Evolutionary conservation across 2,329 filamentous ascomycete species (phyloP).

Genomic region (Didymella glomerata): DNA sequence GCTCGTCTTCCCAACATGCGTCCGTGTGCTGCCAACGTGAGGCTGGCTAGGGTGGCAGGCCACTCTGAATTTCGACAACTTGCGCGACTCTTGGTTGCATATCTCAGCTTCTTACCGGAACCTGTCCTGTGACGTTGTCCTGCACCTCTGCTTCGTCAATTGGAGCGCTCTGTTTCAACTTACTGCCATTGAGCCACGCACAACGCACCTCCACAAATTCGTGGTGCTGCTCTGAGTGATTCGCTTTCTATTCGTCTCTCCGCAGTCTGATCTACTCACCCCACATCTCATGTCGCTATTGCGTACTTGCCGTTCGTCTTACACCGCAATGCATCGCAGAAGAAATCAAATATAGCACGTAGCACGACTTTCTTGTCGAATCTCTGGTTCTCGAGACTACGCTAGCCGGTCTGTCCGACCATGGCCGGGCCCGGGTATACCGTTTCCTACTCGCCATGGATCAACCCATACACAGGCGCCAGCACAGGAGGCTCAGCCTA

Average conservation of each 20-base stretch:
- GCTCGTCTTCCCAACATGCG: constrained; percentile 32
- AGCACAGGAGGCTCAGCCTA: constrained; percentile 23
- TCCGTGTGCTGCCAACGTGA: constrained; percentile 42
- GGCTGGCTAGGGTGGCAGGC: constrained; percentile 47
- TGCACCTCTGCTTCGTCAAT: constrained; percentile 42
- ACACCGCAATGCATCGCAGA: constrained; percentile 44
- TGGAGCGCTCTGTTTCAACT: constrained; percentile 33
- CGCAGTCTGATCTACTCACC: constrained; percentile 42
- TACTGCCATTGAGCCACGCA: constrained; percentile 44
- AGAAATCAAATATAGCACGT: constrained; percentile 43
- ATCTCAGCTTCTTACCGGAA: constrained; percentile 28
- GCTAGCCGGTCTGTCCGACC: constrained; percentile 34
- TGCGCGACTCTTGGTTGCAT: constrained; percentile 37
- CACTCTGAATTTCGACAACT: constrained; percentile 35
- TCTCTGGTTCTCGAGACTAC: constrained; percentile 31
- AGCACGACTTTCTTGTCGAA: constrained; percentile 41
- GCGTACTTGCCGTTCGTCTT: constrained; percentile 37
- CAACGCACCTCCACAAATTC: constrained; percentile 35
- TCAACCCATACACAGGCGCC: constrained; percentile 39
- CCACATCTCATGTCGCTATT: constrained; percentile 50
- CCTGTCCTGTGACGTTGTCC: constrained; percentile 46
- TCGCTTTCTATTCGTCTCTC: constrained; percentile 47
- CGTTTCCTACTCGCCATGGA: constrained; percentile 48
- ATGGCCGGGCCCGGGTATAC: constrained; percentile 39
- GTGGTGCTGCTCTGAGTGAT: constrained; percentile 38